Conservation (phyloP, 176 grass and related monocot genomes). For the Zizania latifolia region DNA sequence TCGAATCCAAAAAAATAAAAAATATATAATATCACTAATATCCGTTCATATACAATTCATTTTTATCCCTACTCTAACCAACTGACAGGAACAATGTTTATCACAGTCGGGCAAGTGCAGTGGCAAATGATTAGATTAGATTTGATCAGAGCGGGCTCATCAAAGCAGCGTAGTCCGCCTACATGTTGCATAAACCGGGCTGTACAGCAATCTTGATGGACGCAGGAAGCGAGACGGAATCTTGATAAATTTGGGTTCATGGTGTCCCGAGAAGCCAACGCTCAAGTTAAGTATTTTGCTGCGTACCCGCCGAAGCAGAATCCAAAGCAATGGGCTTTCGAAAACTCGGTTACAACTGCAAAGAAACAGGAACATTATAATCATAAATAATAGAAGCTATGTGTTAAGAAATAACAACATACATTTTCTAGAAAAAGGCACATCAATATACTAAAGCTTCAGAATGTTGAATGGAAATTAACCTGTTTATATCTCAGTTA, state of each 20-base stretch:
- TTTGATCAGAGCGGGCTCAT: neutral
- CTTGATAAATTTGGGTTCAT: neutral
- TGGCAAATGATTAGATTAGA: neutral
- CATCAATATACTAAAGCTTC: neutral
- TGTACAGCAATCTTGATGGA: neutral
- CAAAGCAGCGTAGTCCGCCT: neutral
- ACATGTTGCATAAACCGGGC: neutral
- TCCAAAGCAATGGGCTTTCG: conserved; percentile 43
- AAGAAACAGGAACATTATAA: neutral
- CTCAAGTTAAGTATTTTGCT: conserved; percentile 41
- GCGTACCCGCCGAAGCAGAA: conserved; percentile 49
- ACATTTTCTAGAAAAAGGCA: neutral
- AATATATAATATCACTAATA: no score
- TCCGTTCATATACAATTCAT: no score
- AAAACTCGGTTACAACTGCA: conserved; percentile 54
- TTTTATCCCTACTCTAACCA: no score
- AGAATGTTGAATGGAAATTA: neutral
- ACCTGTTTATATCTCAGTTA: neutral
- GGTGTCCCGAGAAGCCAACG: conserved; percentile 33
- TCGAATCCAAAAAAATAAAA: no score
- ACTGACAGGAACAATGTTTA: neutral
- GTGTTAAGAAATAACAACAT: neutral
- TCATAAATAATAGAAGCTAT: neutral
- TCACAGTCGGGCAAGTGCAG: neutral
- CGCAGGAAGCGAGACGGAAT: no score